A percentile compares a stretch with the other conserved stretches of the same genome.
phyloP scores from a whole-genome alignment of 2,329 filamentous ascomycete genomes.

The Mycogone perniciosa region DNA sequence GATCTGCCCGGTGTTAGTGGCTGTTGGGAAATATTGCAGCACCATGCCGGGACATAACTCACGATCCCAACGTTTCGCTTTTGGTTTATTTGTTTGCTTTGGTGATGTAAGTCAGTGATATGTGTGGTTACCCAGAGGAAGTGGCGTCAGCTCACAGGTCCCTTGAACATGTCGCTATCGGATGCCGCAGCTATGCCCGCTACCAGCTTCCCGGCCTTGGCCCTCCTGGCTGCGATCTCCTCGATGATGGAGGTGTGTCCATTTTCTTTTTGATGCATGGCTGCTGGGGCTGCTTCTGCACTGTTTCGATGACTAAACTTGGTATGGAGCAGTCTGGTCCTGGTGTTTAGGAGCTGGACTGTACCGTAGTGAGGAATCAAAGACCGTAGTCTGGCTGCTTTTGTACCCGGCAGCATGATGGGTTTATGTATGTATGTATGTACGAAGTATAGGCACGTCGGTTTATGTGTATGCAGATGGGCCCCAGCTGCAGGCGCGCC shows the following conservation, averaged over 20 bases:
- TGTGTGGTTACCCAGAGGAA: not conserved
- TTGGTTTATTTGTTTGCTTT: slow-evolving; percentile 53
- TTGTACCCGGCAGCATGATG: slow-evolving; percentile 19
- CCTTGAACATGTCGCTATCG: slow-evolving; percentile 79
- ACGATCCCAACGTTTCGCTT: slow-evolving; percentile 81
- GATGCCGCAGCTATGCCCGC: slow-evolving; percentile 71
- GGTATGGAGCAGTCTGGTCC: slow-evolving; percentile 15
- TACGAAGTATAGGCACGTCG: not conserved
- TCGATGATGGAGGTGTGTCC: slow-evolving; percentile 22
- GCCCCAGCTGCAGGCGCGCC: not conserved
- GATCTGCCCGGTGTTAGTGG: slow-evolving; percentile 30
- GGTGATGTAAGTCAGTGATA: not conserved
- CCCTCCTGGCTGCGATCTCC: slow-evolving; percentile 39
- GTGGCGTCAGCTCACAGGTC: slow-evolving; percentile 45
- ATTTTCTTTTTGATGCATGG: slow-evolving; percentile 19
- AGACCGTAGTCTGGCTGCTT: slow-evolving; percentile 16
- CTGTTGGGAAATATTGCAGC: not conserved
- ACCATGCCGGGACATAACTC: slow-evolving; percentile 33
- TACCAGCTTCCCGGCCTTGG: slow-evolving; percentile 64
- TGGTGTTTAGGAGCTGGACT: not conserved
- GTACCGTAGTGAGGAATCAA: slow-evolving; percentile 1
- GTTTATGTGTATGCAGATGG: not conserved
- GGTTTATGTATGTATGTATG: not conserved
- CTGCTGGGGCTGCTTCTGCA: slow-evolving; percentile 21
- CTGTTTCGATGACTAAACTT: slow-evolving; percentile 16